Conservation (phyloP, 345 rosid genomes). For the Gossypium bickii region DNA sequence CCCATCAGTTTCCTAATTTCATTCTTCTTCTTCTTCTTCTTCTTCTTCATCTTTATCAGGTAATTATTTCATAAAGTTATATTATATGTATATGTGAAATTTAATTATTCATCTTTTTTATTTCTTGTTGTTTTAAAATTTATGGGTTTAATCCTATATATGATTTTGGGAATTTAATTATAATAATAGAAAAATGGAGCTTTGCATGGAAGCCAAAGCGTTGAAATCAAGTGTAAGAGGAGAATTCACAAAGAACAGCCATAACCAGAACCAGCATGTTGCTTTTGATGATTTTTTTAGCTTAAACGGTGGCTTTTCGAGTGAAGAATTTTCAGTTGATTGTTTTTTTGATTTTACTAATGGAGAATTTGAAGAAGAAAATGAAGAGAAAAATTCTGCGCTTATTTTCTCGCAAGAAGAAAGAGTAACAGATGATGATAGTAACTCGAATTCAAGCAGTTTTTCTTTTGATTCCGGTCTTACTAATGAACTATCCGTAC, state of each 20-base stretch:
- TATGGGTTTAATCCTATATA: not conserved
- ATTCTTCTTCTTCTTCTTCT: not conserved
- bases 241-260: slow-evolving; percentile 26
- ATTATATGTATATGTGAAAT: not conserved
- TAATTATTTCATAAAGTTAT: not conserved
- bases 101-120: not conserved
- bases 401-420: slow-evolving; percentile 37
- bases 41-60: slow-evolving; percentile 18
- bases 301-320: slow-evolving; percentile 20
- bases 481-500: slow-evolving; percentile 32
- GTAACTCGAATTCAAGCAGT: slow-evolving; percentile 26
- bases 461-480: slow-evolving; percentile 26
- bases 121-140: not conserved
- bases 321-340: slow-evolving; percentile 68
- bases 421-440: slow-evolving; percentile 38
- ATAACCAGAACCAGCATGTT: slow-evolving; percentile 23
- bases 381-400: slow-evolving; percentile 34
- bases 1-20: slow-evolving; percentile 13
- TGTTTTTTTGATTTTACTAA: slow-evolving; percentile 50
- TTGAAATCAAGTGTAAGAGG: slow-evolving; percentile 50
- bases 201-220: slow-evolving; percentile 56
- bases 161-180: not conserved
- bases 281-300: slow-evolving; percentile 32
- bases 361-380: slow-evolving; percentile 31
- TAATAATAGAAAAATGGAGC: slow-evolving; percentile 32